Conservation (phyloP, 352 stramenopile genomes). For the Nothophytophthora sp. region DNA sequence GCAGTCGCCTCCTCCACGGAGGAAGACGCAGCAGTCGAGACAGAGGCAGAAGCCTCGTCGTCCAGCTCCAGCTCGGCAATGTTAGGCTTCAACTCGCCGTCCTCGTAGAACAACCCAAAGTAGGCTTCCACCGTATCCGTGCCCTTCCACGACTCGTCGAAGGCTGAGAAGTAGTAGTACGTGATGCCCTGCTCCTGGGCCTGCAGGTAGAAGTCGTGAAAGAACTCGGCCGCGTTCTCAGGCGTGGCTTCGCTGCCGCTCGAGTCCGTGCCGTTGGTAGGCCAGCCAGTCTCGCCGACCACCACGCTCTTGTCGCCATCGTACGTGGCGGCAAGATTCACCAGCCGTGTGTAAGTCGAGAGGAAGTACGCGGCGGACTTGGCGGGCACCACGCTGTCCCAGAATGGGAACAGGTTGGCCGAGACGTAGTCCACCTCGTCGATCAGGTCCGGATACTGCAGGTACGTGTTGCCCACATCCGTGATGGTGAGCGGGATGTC, state of each 20-base stretch:
- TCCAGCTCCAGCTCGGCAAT: conserved; percentile 8
- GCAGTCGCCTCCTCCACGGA: not conserved
- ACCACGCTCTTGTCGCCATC: conserved; percentile 33
- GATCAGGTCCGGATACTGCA: conserved; percentile 20
- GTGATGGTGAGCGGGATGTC: conserved; percentile 45
- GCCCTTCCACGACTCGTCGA: conserved; percentile 45
- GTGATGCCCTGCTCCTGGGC: conserved; percentile 27
- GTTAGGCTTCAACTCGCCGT: conserved; percentile 16
- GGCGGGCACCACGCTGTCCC: conserved; percentile 25
- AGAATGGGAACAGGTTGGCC: conserved; percentile 50
- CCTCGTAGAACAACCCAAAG: conserved; percentile 42
- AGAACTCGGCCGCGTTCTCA: conserved; percentile 25
- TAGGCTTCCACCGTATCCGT: conserved; percentile 48
- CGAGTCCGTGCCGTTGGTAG: conserved; percentile 19
- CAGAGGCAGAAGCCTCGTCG: not conserved
- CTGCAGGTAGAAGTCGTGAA: conserved; percentile 42
- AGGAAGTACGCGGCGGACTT: conserved; percentile 25
- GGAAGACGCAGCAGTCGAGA: not conserved
- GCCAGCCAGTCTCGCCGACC: conserved; percentile 50
- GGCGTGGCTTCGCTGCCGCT: conserved; percentile 21
- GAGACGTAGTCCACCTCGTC: conserved; percentile 41
- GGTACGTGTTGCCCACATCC: conserved; percentile 14
- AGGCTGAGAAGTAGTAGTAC: conserved; percentile 50
- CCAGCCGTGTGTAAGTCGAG: conserved; percentile 22
- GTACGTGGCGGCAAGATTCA: conserved; percentile 7